Conservation (phyloP, 1,284 basidiomycete species). For the Pholiota adiposa region DNA sequence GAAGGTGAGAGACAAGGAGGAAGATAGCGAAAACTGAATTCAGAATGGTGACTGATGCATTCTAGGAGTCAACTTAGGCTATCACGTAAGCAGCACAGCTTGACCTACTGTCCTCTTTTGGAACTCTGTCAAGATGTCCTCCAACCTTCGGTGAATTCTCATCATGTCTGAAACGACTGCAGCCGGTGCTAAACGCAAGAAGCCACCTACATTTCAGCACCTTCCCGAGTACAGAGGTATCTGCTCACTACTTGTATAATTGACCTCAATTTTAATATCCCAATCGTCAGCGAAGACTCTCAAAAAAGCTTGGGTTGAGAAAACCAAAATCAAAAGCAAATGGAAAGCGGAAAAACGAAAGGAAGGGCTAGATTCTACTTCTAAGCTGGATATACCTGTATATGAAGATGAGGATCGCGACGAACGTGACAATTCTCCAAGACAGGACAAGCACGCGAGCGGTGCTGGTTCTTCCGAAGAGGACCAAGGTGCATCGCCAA, state of each 20-base stretch:
- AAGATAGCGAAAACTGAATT: conserved; percentile 19
- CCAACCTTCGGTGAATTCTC: conserved; percentile 17
- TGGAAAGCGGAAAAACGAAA: conserved; percentile 79
- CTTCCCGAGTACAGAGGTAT: conserved; percentile 65
- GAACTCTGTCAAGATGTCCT: conserved; percentile 9
- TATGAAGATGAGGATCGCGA: conserved; percentile 27
- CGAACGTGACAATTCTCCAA: conserved; percentile 15
- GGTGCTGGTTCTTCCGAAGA: conserved; percentile 10
- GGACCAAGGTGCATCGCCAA: conserved; percentile 3
- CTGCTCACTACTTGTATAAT: conserved; percentile 5
- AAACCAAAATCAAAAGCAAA: conserved; percentile 73
- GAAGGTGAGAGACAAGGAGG: conserved; percentile 27
- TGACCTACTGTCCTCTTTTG: conserved; percentile 17
- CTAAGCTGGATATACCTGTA: conserved; percentile 20
- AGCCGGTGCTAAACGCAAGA: conserved; percentile 49
- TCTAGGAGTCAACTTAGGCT: conserved; percentile 10
- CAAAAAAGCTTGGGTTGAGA: conserved; percentile 75
- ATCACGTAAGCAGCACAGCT: conserved; percentile 28
- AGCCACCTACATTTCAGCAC: conserved; percentile 73
- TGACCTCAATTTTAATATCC: conserved; percentile 1
- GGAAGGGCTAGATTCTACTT: conserved; percentile 40
- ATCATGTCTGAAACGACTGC: conserved; percentile 27
- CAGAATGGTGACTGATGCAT: conserved; percentile 10
- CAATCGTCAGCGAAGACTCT: conserved; percentile 62
- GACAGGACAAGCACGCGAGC: conserved; percentile 2